These are phyloP conservation scores for Casuarina cunninghamiana DNA, from an alignment of 306 rosid species.

Conservation along the genomic window DNA sequence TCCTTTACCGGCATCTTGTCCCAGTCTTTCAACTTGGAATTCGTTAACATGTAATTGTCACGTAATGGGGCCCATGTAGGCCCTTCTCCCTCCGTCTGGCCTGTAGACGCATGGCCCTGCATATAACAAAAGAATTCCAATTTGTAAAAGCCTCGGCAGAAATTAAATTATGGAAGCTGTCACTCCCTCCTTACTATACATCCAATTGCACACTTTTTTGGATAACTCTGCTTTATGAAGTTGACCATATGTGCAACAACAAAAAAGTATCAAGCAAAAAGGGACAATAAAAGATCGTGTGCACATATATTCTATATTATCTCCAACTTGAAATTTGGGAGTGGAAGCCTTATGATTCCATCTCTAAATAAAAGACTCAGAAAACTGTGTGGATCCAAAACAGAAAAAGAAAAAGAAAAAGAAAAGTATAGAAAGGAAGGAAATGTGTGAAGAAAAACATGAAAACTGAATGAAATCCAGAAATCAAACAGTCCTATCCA, in stretches of 20 bases:
- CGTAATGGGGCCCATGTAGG: constrained; percentile 96
- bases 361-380: not conserved
- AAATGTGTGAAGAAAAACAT: too few relatives aligned
- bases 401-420: not conserved
- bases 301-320: not conserved
- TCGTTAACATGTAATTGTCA: constrained; percentile 87
- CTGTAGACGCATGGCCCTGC: constrained; percentile 50
- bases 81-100: constrained; percentile 50
- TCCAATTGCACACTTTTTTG: not conserved
- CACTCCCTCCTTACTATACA: not conserved
- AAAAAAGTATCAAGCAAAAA: not conserved
- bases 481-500: not conserved
- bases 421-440: not conserved
- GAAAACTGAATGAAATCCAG: not conserved
- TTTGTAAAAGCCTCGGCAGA: constrained; percentile 3
- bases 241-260: not conserved
- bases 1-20: constrained; percentile 74
- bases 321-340: not conserved
- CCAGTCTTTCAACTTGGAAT: constrained; percentile 80
- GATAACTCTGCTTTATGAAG: constrained; percentile 4
- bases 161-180: not conserved
- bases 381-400: not conserved
- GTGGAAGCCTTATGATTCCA: not conserved
- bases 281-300: not conserved
- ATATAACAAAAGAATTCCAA: constrained; percentile 12